A percentile compares a stretch with the other conserved stretches of the same genome.
These are phyloP conservation scores for Ophiostoma fasciatum DNA, from an alignment of 2,329 filamentous ascomycete genomes.

Conservation along the genomic window DNA sequence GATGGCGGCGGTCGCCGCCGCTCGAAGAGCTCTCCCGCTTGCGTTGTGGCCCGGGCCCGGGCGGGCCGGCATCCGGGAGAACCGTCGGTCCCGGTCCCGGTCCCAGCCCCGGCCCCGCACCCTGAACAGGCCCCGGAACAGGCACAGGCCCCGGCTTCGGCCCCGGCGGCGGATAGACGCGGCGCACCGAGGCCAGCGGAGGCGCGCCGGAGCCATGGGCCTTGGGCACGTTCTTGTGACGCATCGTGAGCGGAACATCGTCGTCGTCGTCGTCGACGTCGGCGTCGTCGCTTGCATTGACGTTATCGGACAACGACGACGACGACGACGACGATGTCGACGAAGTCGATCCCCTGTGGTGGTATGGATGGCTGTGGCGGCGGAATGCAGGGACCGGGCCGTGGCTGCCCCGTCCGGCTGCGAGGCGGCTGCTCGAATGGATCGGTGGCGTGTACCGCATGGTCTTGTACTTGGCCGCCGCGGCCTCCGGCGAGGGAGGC, in stretches of 20 bases:
- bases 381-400: slow-evolving; percentile 20
- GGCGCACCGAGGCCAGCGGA: slow-evolving; percentile 19
- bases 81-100: too few species aligned
- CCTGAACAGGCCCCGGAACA: too few species aligned
- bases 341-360: too few species aligned
- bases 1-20: slow-evolving; percentile 6
- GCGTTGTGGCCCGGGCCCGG: slow-evolving; percentile 8
- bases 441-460: slow-evolving; percentile 7
- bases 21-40: slow-evolving; percentile 10
- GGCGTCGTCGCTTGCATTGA: slow-evolving; percentile 25
- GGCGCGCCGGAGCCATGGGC: slow-evolving; percentile 14
- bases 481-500: slow-evolving; percentile 18
- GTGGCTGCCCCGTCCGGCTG: too few species aligned
- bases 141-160: too few species aligned
- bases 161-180: slow-evolving; percentile 17
- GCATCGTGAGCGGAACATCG: slow-evolving; percentile 15
- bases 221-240: slow-evolving; percentile 12
- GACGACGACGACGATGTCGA: too few species aligned
- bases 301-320: slow-evolving; percentile 30
- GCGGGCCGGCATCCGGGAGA: slow-evolving; percentile 17
- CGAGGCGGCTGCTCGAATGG: slow-evolving; percentile 13
- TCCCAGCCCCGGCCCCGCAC: too few species aligned
- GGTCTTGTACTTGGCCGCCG: slow-evolving; percentile 10
- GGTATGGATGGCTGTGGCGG: slow-evolving; percentile 35
- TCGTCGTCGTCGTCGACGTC: slow-evolving; percentile 25